Percentiles rank a stretch among this genome's conserved stretches.
phyloP scores from a whole-genome alignment of 2,329 filamentous ascomycete genomes.

The Epichloe gansuensis region DNA sequence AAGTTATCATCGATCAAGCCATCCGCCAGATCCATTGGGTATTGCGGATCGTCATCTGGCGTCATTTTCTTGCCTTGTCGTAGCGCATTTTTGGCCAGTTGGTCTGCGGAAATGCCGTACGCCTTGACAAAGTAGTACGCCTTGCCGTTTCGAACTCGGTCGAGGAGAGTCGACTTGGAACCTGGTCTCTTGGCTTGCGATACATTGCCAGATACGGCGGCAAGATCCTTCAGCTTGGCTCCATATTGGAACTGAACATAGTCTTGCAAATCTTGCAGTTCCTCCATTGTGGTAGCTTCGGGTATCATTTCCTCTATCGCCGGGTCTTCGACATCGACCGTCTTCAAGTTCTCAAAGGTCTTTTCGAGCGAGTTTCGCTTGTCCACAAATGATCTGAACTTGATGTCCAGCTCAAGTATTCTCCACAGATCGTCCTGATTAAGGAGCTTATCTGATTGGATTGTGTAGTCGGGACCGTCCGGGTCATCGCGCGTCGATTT shows the following conservation, averaged over 20 bases:
- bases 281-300: constrained; percentile 76
- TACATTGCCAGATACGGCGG: constrained; percentile 47
- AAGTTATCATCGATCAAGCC: constrained; percentile 62
- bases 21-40: constrained; percentile 81
- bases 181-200: constrained; percentile 69
- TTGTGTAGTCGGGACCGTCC: constrained; percentile 59
- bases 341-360: constrained; percentile 62
- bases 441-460: constrained; percentile 75
- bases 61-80: constrained; percentile 67
- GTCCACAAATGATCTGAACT: constrained; percentile 85
- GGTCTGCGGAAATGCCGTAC: constrained; percentile 81
- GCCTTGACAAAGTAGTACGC: constrained; percentile 75
- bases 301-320: constrained; percentile 76
- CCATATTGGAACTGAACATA: constrained; percentile 93
- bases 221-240: constrained; percentile 68
- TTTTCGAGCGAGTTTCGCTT: constrained; percentile 79
- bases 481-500: constrained; percentile 52
- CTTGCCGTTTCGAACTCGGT: constrained; percentile 69
- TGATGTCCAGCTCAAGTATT: constrained; percentile 87
- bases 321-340: constrained; percentile 51
- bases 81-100: constrained; percentile 76
- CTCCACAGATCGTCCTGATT: constrained; percentile 92
- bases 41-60: constrained; percentile 70
- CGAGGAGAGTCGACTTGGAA: constrained; percentile 68
- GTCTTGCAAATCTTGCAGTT: constrained; percentile 91